Percentiles rank a stretch among this genome's conserved stretches.
Conservation (phyloP, 768 basidiomycete species). For the Termitomyces sp. region DNA sequence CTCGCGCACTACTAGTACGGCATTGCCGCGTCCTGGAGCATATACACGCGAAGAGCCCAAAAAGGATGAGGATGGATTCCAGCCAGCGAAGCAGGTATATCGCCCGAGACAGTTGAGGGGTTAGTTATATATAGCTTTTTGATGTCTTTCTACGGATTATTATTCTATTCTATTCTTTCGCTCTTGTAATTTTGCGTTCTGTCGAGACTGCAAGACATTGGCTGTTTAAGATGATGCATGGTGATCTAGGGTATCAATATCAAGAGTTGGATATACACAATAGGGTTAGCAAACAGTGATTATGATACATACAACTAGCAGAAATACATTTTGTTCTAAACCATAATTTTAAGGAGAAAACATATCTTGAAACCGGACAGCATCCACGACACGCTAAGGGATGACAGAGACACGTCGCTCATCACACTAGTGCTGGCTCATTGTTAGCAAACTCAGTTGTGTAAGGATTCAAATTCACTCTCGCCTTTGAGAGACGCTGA, state of each 20-base stretch:
- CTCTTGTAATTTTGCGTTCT: background rate
- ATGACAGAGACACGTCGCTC: background rate
- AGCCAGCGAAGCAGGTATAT: conserved; percentile 38
- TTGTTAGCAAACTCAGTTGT: background rate
- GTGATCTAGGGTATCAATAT: background rate
- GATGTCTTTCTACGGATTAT: background rate
- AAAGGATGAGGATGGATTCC: conserved; percentile 70
- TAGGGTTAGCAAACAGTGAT: background rate
- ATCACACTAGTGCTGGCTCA: background rate
- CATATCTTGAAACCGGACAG: background rate
- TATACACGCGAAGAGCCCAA: conserved; percentile 37
- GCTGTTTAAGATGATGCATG: background rate
- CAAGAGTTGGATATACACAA: background rate
- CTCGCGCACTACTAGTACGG: conserved; percentile 14
- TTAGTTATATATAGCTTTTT: conserved; percentile 2
- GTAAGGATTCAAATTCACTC: background rate
- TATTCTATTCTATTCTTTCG: background rate
- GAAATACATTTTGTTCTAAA: background rate
- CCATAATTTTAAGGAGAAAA: background rate
- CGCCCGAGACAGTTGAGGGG: conserved; percentile 22
- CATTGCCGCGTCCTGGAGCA: conserved; percentile 28
- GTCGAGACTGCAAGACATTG: background rate
- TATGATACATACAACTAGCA: background rate
- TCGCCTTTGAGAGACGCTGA: background rate
- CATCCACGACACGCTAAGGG: background rate